Percentiles rank a stretch among this genome's conserved stretches.
These are phyloP conservation scores for Rhododendron molle DNA, from an alignment of 148 eudicot genomes.

Conservation along the genomic window DNA sequence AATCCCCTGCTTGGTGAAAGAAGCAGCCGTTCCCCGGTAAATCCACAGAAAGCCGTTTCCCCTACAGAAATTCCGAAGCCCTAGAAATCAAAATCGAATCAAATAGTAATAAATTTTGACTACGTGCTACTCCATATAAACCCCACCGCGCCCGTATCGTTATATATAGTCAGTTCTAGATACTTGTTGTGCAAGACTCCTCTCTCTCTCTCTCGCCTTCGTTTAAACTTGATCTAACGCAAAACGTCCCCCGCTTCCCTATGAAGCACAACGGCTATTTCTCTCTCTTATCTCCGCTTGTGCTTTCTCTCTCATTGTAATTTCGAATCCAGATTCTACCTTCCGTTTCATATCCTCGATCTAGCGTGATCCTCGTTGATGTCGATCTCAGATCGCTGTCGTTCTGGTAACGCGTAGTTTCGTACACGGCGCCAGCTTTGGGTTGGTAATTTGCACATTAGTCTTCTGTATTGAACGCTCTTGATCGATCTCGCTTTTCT, in stretches of 20 bases:
- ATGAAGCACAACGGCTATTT: not conserved
- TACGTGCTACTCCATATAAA: no score
- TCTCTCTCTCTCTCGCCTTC: not conserved
- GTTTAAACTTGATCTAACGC: not conserved
- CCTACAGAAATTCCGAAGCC: no score
- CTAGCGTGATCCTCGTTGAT: not conserved
- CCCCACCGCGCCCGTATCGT: not conserved
- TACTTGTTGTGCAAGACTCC: no score
- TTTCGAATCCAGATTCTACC: not conserved
- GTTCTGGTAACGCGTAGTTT: not conserved
- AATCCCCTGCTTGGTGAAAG: no score
- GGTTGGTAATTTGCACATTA: no score
- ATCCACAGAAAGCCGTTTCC: no score
- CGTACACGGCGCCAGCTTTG: not conserved
- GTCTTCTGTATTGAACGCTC: no score
- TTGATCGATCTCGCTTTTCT: no score
- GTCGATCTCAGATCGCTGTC: not conserved
- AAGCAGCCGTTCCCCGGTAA: no score
- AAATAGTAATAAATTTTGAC: no score
- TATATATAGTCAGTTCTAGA: not conserved
- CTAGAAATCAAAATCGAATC: no score
- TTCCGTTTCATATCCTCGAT: not conserved
- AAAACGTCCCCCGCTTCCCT: not conserved
- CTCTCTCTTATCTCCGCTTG: not conserved
- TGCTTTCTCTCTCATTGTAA: not conserved